Evolutionary conservation across 2,329 filamentous ascomycete genomes (phyloP), one percentile per base, ranked within the genome.

Genomic region (Fusarium pseudoanthophilum): DNA sequence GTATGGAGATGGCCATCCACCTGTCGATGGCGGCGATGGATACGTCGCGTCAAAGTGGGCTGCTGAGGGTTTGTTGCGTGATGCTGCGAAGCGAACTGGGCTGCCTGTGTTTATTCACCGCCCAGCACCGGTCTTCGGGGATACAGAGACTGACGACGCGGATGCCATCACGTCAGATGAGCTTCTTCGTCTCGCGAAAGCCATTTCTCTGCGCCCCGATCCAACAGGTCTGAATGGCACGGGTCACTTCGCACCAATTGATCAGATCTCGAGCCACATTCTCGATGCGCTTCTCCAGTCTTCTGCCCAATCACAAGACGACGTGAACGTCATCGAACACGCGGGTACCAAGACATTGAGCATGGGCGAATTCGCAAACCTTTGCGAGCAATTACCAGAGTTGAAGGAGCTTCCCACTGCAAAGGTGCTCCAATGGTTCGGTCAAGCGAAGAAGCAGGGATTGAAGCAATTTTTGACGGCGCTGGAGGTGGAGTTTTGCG

Each of bases 31-130:
- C 16, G 34, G 36, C 34, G 74, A 81, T 42, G 82, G 82, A 15
- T 83, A 83, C 53, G 60, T 75, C 4, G 73, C 80, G 4, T 76
- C 79, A 5, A 82, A 82, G 64, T 83, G 81, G 82, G 80, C 74
- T 13, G 76, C 74, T 28, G 82, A 83, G 67, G 58, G 60, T 14
- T 75, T 77, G 46, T 73, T 83, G 5, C 77, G 80, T 51, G 76
- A 75, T n/a, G 67, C 66, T 6, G 36, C 56, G 11, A 30, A 62
- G 37, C 53, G 40, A 36, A 48, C 65, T 30, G 43, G 48, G 15
- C 42, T 73, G 7, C 56, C 57, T 21, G 55, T 64, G 32, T 68
- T 46, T 34, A 51, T 76, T 28, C 72, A 76, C 58, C 66, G 72
- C 18, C 58, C 64, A 52, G 39, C 39, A 7, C 60, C 40, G 2